Percentiles rank a stretch among this genome's conserved stretches.
Conservation (phyloP, 179 eudicot genomes). For the Camellia oleifera region DNA sequence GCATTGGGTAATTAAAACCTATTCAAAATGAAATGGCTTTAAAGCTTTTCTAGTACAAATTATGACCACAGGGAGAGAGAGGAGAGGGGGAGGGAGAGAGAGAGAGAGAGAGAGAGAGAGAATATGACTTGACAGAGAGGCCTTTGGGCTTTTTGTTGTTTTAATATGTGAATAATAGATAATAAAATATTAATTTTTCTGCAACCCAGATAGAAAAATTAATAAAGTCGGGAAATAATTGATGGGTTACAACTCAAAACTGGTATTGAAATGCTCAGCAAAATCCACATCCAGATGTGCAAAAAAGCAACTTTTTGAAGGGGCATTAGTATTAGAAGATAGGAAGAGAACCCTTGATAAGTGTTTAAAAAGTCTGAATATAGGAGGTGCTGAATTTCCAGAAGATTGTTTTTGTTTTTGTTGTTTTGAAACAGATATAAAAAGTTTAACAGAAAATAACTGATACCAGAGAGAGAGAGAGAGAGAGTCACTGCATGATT, state of each 20-base stretch:
- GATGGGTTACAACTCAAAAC: constrained; percentile 3
- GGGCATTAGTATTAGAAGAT: neutral
- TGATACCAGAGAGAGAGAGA: constrained; percentile 10
- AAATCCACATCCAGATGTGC: neutral
- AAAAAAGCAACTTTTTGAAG: neutral
- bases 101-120: neutral
- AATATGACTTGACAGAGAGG: neutral
- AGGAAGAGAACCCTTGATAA: constrained; percentile 8
- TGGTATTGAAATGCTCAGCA: neutral
- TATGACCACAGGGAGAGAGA: constrained; percentile 7
- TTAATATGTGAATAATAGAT: neutral
- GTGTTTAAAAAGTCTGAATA: constrained; percentile 8
- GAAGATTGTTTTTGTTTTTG: neutral
- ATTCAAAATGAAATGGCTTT: neutral
- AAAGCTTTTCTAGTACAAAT: constrained; percentile 1
- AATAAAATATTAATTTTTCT: neutral
- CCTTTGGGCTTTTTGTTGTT: neutral
- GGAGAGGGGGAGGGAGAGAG: neutral
- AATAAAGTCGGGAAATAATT: constrained; percentile 1
- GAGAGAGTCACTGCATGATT: constrained; percentile 9
- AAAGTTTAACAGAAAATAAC: neutral
- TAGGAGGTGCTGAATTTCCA: constrained; percentile 13
- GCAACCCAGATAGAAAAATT: neutral
- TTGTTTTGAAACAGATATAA: neutral
- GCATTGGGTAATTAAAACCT: neutral